Percentiles rank a stretch among this genome's conserved stretches.
Conservation (phyloP, 2,329 filamentous ascomycete genomes). For the Helotiales sp. region DNA sequence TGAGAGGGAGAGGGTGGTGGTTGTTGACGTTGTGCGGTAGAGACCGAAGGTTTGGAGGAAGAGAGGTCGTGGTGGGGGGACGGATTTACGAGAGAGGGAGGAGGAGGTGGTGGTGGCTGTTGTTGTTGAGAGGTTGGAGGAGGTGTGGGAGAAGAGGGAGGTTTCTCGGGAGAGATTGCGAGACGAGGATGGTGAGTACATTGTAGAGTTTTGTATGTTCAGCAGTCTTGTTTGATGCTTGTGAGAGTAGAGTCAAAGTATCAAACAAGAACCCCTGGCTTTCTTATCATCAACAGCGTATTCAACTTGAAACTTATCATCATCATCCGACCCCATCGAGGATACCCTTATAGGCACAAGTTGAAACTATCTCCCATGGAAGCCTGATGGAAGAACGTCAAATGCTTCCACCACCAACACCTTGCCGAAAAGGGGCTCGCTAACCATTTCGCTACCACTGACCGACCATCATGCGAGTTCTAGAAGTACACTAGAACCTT, state of each 20-base stretch:
- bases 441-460: neutral
- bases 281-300: too few species aligned
- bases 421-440: neutral
- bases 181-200: neutral
- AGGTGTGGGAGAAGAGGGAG: neutral
- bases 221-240: neutral
- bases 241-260: neutral
- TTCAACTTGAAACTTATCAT: neutral
- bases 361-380: neutral
- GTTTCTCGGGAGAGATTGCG: neutral
- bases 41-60: neutral
- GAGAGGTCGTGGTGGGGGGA: neutral
- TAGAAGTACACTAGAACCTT: neutral
- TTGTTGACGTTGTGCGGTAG: neutral
- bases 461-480: neutral
- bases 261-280: neutral
- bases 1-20: neutral
- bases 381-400: neutral
- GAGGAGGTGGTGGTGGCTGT: neutral
- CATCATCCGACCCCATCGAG: neutral
- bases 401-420: neutral
- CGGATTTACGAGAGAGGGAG: neutral
- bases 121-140: too few species aligned
- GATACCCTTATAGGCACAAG: neutral
- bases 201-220: neutral